Base-by-base conservation (phyloP, 2,329 filamentous ascomycete species). In the Trematosphaeria pertusa region DNA sequence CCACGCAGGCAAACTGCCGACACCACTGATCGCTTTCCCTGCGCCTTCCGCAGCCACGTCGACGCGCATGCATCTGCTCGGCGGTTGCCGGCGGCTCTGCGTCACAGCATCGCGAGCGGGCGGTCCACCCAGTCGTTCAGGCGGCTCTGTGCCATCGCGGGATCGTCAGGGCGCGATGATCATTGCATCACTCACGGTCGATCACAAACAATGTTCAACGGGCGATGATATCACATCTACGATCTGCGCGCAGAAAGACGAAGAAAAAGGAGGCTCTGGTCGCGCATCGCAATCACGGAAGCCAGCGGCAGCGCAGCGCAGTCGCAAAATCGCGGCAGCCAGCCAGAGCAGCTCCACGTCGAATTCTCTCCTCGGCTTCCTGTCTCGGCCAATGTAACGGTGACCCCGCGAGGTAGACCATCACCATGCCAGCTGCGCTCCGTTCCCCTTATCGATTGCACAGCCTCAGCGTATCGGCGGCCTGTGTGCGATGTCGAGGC, bases 101-200 rank as follows among this genome's bases (percentile, higher is more conserved):
- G 35, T 32, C 24, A n/a, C 37, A 36, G 35, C 20, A 18, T 38
- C 17, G 37, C 36, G 24, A n/a, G 22, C 18, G 18, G 12, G 22
- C 26, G 33, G 41, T 31, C 32, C 41, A 40, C 42, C 33, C 31
- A 50, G 35, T 50, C 45, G 43, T 38, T 50, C 42, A 36, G 40
- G 50, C 52, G 53, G 43, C 49, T 52, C 51, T 47, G 45, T 44
- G 22, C 33, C 37, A 44, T 31, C 3, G 41, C 28, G 48, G 15
- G 59, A 65, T 62, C 54, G 45, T 56, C 59, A 58, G 54, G 52
- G 55, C 55, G 34, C 43, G 61, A 17, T 19, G 47, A 63, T 63
- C 56, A 58, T 63, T 56, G 42, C 62, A 62, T 62, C 56, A 61
- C 46, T 43, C 39, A 30, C 20, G 28, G 31, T 45, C 39, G 18